Evolutionary conservation across 139 green algal species (phyloP).

Genomic region (Astrephomene gubernaculifera): DNA sequence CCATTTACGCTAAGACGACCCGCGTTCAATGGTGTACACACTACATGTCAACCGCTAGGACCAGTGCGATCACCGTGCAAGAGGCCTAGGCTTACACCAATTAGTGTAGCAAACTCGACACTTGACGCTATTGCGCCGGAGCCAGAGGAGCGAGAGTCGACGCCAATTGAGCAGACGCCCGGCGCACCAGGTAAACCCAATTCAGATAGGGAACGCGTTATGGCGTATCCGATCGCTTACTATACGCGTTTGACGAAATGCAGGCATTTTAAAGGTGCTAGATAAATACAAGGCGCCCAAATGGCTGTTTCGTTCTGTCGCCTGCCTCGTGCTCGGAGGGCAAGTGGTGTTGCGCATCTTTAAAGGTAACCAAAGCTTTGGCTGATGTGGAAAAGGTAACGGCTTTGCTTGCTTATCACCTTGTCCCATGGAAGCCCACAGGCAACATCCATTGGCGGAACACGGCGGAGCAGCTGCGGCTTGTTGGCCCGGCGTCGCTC

Average conservation of each 20-base stretch:
- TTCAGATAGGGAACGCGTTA: not conserved
- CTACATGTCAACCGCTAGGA: not conserved
- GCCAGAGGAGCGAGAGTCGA: constrained; percentile 24
- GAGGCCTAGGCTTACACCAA: not conserved
- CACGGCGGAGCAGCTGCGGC: constrained; percentile 92
- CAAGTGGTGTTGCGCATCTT: constrained; percentile 87
- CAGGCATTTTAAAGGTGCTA: constrained; percentile 55
- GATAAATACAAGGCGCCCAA: constrained; percentile 72
- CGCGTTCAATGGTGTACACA: not conserved
- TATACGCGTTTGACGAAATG: no score
- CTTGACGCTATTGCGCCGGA: constrained; percentile 24
- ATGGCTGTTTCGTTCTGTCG: constrained; percentile 83
- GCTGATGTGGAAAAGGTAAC: no score
- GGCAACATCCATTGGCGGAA: constrained; percentile 92
- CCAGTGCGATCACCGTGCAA: not conserved
- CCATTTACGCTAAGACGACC: not conserved
- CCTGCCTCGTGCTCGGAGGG: constrained; percentile 82
- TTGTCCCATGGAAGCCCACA: constrained; percentile 26
- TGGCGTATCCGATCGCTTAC: no score
- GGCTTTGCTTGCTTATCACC: not conserved
- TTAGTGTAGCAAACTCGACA: constrained; percentile 9
- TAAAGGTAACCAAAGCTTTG: constrained; percentile 57
- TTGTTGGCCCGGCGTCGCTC: constrained; percentile 94
- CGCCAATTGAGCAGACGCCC: not conserved
- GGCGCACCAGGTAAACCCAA: not conserved